These are phyloP conservation scores for Solanum ossicruentum DNA, from an alignment of 257 asterid species.

Conservation along the genomic window DNA sequence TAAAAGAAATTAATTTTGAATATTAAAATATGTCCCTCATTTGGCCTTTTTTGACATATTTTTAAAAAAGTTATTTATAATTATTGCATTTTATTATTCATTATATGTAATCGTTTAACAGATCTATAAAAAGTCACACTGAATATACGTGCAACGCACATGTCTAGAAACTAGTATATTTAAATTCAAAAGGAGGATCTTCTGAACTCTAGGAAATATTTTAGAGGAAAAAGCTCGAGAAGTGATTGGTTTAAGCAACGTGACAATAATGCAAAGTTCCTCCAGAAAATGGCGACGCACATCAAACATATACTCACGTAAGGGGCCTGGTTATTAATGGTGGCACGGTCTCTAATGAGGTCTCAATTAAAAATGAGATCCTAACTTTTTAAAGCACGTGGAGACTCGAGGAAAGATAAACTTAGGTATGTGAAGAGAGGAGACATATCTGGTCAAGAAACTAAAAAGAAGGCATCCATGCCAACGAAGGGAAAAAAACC, in stretches of 20 bases:
- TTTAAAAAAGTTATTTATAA: no score
- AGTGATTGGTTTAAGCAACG: not conserved
- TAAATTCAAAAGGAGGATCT: not conserved
- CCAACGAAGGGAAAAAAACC: not conserved
- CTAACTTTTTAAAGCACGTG: not conserved
- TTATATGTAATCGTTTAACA: no score
- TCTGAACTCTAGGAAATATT: not conserved
- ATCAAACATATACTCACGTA: not conserved
- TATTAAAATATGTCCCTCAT: no score
- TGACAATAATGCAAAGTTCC: not conserved
- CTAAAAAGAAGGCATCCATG: not conserved
- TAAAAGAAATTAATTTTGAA: no score
- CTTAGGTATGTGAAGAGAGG: not conserved
- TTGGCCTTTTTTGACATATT: no score
- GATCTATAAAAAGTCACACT: no score
- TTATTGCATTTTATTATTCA: no score
- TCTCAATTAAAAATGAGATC: not conserved
- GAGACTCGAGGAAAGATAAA: not conserved
- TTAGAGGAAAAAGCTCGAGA: not conserved
- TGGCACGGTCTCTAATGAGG: not conserved
- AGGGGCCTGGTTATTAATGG: not conserved
- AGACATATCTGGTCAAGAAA: not conserved
- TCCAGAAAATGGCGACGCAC: not conserved
- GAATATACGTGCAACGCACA: no score
- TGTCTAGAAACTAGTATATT: not conserved